Base-by-base conservation (phyloP, 352 stramenopile species). In the Elongisporangium prolatum region DNA sequence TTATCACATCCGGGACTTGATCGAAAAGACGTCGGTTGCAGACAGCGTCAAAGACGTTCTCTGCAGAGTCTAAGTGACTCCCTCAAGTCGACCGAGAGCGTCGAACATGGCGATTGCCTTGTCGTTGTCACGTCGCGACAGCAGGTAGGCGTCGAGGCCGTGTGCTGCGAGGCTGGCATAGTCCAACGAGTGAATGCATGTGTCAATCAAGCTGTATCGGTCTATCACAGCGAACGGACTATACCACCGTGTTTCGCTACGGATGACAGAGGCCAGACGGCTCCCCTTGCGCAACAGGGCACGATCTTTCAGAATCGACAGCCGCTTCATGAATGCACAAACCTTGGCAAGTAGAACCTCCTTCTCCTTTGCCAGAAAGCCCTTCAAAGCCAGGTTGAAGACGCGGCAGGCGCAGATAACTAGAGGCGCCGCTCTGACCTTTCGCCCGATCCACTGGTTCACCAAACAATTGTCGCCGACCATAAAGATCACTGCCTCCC, bases 181-280 rank as follows among this genome's bases (percentile, higher is more conserved):
- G n/a, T n/a, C n/a, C n/a, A n/a, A n/a, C n/a, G n/a, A n/a, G n/a
- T n/a, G 59, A 21, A 67, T 54, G 0, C 21, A 37, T 7, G 49
- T 48, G 14, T 34, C 37, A 21, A 67, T 24, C 9, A 62, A 52
- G 8, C 25, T 34, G 25, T 34, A 34, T 34, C 25, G 25, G 4
- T 56, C 21, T 0, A 63, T 18, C 50, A 67, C 60, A 4, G 18
- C 34, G 47, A 57, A 25, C 6, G 21, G 56, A 48, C 53, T 72
- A 2, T 56, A 68, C 65, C 56, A 72, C 0, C 65, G 40, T 13
- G 65, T 68, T 11, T 68, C 57, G 52, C 59, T 65, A 34, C 25
- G 25, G 53, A 61, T 65, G 54, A 60, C 18, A 4, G 61, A 48
- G 2, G 47, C 20, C 11, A 60, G 57, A 20, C 1, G 48, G 11